Conservation (phyloP, 352 stramenopile genomes). For the Phytophthora syringae region DNA sequence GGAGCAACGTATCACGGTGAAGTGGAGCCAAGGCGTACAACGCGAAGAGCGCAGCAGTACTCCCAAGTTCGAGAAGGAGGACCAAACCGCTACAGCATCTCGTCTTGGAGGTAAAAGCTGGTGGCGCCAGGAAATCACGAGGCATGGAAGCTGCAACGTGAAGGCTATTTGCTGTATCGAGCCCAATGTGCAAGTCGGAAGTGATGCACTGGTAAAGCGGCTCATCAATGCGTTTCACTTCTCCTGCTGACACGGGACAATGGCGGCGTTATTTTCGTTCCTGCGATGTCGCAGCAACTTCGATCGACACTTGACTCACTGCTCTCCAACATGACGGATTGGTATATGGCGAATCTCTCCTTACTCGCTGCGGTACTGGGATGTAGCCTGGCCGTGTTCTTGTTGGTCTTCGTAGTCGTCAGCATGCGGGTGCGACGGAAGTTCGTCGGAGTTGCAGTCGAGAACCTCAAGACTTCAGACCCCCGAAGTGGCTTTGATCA, state of each 20-base stretch:
- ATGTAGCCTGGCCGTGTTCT: constrained; percentile 46
- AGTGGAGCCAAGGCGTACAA: constrained; percentile 51
- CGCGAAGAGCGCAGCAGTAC: constrained; percentile 44
- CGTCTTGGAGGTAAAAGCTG: constrained; percentile 54
- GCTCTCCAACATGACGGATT: constrained; percentile 45
- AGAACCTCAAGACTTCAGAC: constrained; percentile 36
- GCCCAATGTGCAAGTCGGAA: background rate
- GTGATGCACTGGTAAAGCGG: constrained; percentile 7
- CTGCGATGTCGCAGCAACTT: constrained; percentile 17
- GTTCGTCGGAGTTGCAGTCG: constrained; percentile 9
- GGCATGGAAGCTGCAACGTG: constrained; percentile 9
- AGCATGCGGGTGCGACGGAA: constrained; percentile 37
- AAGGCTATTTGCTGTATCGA: background rate
- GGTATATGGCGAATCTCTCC: constrained; percentile 51
- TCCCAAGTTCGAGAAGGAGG: constrained; percentile 48
- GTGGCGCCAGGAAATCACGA: constrained; percentile 37
- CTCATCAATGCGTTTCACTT: constrained; percentile 30
- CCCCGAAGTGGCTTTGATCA: constrained; percentile 65
- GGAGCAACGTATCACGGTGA: constrained; percentile 38
- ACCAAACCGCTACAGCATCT: constrained; percentile 46
- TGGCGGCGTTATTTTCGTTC: constrained; percentile 31
- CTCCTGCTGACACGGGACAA: constrained; percentile 10
- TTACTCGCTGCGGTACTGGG: constrained; percentile 45
- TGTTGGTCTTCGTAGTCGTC: constrained; percentile 41
- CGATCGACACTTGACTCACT: background rate